Base-by-base conservation (phyloP, 2,329 filamentous ascomycete genomes). In the Acarospora socialis region DNA sequence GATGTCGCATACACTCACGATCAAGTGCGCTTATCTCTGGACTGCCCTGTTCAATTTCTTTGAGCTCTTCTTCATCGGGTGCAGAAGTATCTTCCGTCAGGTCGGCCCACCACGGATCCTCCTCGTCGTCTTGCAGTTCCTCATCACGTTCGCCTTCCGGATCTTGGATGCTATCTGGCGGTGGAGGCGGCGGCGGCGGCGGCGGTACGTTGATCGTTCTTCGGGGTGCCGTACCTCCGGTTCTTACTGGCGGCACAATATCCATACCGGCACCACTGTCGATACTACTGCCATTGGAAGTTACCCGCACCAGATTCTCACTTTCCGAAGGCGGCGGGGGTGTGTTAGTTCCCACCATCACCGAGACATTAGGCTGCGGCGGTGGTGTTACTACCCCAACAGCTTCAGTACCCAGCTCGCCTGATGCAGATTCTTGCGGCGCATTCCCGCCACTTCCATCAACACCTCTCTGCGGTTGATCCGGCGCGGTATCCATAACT, bases 21-120 rank as follows among this genome's bases (percentile, higher is more conserved):
- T 76, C 68, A 27, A 63, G 45, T n/a, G 70, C 71, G 47, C 62
- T 71, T 38, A 55, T 49, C 32, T 66, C 57, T 33, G 67, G 61
- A 30, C 55, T 55, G 4, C 51, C 51, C 3, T 55, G 52, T 30
- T 69, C 62, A 19, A 75, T 71, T 42, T 68, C 66, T 43, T 65
- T 66, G 42, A 73, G 44, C 52, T 77, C 72, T 7, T 61, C 61
- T 42, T 70, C 67, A 34, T 67, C 63, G 5, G 72, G 69, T 3
- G 51, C 47, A 0, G 66, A 67, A 5, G 51, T 59, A 43, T 76
- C 72, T 47, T 76, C 70, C 29, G 60, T 56, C 28, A 70, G 59
- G 4, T 65, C 61, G 8, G 62, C 62, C 67, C 68, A 72, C 32
- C 59, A 59, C 17, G 59, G 54, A 43, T 53, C 48, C 30, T 59